Conservation (phyloP, 768 basidiomycete genomes). For the Antrodiella citrinella region DNA sequence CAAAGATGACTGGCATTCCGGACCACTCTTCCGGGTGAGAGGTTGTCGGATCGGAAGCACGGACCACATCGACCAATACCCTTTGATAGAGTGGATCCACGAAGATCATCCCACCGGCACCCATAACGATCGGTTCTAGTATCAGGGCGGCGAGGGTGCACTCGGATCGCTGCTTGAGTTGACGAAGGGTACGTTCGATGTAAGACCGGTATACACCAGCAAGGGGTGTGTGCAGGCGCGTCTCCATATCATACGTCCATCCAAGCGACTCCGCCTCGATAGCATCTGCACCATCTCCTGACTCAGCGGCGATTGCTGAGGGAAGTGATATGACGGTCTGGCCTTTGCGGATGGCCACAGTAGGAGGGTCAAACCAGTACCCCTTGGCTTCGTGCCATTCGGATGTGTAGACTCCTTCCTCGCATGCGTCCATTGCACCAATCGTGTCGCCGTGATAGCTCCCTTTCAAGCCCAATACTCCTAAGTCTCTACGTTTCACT, state of each 20-base stretch:
- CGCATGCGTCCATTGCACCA: constrained; percentile 92
- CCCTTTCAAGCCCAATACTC: constrained; percentile 80
- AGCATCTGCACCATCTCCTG: constrained; percentile 10
- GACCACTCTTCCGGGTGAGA: constrained; percentile 34
- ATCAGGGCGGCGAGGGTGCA: constrained; percentile 65
- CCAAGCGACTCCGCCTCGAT: constrained; percentile 39
- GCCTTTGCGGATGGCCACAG: constrained; percentile 61
- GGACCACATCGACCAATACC: constrained; percentile 73
- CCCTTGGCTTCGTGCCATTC: constrained; percentile 95
- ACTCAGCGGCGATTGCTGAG: constrained; percentile 30
- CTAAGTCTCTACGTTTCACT: constrained; percentile 35
- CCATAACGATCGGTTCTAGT: constrained; percentile 88
- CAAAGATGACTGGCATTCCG: constrained; percentile 86
- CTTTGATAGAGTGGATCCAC: constrained; percentile 96
- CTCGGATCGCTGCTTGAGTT: constrained; percentile 31
- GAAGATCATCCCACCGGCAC: constrained; percentile 95
- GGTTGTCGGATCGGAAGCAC: constrained; percentile 26
- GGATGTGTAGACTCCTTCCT: constrained; percentile 87
- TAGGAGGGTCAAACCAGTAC: constrained; percentile 89
- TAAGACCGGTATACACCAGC: constrained; percentile 55
- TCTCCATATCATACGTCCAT: constrained; percentile 62
- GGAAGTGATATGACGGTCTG: constrained; percentile 47
- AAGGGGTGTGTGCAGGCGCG: constrained; percentile 51
- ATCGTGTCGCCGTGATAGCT: constrained; percentile 98
- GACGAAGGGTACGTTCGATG: constrained; percentile 44